Conservation (phyloP, 2,329 filamentous ascomycete genomes). For the Hyphodiscus sp. region DNA sequence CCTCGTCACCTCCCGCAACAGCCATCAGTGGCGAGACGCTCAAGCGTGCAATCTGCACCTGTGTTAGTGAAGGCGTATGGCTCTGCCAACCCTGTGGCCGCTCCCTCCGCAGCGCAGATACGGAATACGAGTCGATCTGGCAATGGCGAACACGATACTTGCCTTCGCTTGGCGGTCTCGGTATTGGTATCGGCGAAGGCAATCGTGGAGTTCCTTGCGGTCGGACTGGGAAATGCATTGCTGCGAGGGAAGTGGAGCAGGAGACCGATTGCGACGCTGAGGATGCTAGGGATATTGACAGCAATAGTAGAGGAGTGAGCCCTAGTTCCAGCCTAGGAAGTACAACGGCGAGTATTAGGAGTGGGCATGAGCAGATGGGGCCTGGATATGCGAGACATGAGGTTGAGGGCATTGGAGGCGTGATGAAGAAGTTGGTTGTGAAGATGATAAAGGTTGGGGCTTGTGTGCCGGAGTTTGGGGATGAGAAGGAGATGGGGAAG, state of each 20-base stretch:
- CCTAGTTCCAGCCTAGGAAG: constrained; percentile 19
- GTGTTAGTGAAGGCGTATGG: constrained; percentile 58
- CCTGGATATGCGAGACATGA: constrained; percentile 81
- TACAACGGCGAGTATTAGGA: constrained; percentile 8
- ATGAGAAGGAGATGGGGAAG: constrained; percentile 60
- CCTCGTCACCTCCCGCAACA: constrained; percentile 34
- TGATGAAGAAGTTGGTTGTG: constrained; percentile 83
- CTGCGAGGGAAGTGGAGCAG: constrained; percentile 68
- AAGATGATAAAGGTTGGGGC: constrained; percentile 75
- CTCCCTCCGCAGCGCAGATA: constrained; percentile 54
- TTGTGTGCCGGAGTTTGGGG: constrained; percentile 79
- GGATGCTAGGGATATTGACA: constrained; percentile 43
- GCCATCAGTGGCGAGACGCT: constrained; percentile 33
- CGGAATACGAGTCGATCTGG: constrained; percentile 66
- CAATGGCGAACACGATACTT: constrained; percentile 83
- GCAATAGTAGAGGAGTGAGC: constrained; percentile 13
- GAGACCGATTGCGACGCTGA: constrained; percentile 83
- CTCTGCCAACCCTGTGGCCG: constrained; percentile 80
- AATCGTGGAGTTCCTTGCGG: constrained; percentile 85
- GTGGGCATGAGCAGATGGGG: constrained; percentile 34
- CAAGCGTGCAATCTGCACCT: constrained; percentile 23
- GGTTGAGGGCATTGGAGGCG: constrained; percentile 83
- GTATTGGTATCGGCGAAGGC: constrained; percentile 82
- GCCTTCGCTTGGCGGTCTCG: constrained; percentile 71
- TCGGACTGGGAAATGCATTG: constrained; percentile 69